Conservation (phyloP, 2,329 filamentous ascomycete genomes). For the Fusarium stilboides region DNA sequence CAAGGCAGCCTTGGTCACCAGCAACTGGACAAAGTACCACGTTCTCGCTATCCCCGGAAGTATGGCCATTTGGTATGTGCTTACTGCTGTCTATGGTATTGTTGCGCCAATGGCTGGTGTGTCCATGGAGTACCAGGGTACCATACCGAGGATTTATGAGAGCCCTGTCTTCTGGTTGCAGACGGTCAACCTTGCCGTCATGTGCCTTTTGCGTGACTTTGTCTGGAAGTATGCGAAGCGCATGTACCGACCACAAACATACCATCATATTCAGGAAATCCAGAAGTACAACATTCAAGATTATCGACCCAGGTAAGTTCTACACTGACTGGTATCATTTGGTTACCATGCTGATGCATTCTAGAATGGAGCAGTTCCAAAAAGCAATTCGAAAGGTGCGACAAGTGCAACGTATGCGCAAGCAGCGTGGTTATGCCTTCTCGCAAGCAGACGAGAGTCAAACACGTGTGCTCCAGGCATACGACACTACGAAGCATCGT, state of each 20-base stretch:
- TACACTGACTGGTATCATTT: background rate
- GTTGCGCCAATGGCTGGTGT: slow-evolving; percentile 87
- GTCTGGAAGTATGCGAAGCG: slow-evolving; percentile 98
- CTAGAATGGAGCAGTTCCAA: slow-evolving; percentile 98
- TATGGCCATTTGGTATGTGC: slow-evolving; percentile 90
- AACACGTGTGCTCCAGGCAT: slow-evolving; percentile 94
- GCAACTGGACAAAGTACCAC: slow-evolving; percentile 99
- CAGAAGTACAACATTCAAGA: slow-evolving; percentile 99
- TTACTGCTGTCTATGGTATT: slow-evolving; percentile 88
- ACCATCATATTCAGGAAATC: slow-evolving; percentile 99
- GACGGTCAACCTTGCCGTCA: slow-evolving; percentile 81
- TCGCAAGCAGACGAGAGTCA: slow-evolving; percentile 97
- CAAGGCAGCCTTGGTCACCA: slow-evolving; percentile 94
- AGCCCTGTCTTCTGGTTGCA: slow-evolving; percentile 94
- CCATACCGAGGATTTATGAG: slow-evolving; percentile 84
- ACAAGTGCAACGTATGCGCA: slow-evolving; percentile 98
- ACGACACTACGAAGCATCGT: slow-evolving; percentile 94
- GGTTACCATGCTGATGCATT: slow-evolving; percentile 21
- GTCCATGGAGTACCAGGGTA: slow-evolving; percentile 86
- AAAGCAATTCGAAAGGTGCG: slow-evolving; percentile 99
- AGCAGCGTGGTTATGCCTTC: slow-evolving; percentile 98
- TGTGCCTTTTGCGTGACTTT: slow-evolving; percentile 91
- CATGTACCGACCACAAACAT: slow-evolving; percentile 96
- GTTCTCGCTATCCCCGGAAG: slow-evolving; percentile 95
- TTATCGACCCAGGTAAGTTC: slow-evolving; percentile 87